These are phyloP conservation scores for Wickerhamomyces sp. DNA, from an alignment of 1,139 yeast genomes.

Conservation along the genomic window DNA sequence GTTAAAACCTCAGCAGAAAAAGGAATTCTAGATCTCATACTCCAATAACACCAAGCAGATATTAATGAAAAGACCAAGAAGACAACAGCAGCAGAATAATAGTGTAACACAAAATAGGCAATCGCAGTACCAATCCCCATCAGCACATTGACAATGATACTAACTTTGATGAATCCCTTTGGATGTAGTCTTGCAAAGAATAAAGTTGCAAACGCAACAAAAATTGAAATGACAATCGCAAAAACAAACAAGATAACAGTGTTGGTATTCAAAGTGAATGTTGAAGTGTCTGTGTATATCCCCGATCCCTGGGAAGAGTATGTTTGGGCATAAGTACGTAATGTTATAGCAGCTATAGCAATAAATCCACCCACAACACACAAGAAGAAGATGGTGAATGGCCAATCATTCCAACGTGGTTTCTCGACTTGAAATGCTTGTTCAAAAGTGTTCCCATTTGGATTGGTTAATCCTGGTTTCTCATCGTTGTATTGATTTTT, in stretches of 20 bases:
- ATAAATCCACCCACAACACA: slow-evolving; percentile 63
- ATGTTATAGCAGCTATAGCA: slow-evolving; percentile 64
- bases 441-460: slow-evolving; percentile 48
- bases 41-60: slow-evolving; percentile 71
- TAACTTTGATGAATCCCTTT: slow-evolving; percentile 60
- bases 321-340: slow-evolving; percentile 56
- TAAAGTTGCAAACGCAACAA: slow-evolving; percentile 52
- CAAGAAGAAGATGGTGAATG: slow-evolving; percentile 60
- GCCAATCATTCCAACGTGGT: slow-evolving; percentile 69
- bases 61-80: slow-evolving; percentile 60
- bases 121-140: slow-evolving; percentile 74
- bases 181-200: slow-evolving; percentile 62
- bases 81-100: slow-evolving; percentile 78
- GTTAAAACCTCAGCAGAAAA: slow-evolving; percentile 71
- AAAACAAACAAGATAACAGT: slow-evolving; percentile 69
- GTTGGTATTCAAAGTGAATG: slow-evolving; percentile 66
- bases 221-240: slow-evolving; percentile 56
- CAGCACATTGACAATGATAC: slow-evolving; percentile 62
- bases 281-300: slow-evolving; percentile 49
- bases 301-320: slow-evolving; percentile 58
- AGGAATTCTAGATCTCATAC: slow-evolving; percentile 63
- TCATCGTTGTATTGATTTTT: slow-evolving; percentile 26
- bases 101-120: slow-evolving; percentile 56
- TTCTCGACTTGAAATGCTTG: slow-evolving; percentile 62
- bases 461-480: slow-evolving; percentile 23